phyloP scores from a whole-genome alignment of 164 flowering plant genomes.

The Berberis thunbergii region DNA sequence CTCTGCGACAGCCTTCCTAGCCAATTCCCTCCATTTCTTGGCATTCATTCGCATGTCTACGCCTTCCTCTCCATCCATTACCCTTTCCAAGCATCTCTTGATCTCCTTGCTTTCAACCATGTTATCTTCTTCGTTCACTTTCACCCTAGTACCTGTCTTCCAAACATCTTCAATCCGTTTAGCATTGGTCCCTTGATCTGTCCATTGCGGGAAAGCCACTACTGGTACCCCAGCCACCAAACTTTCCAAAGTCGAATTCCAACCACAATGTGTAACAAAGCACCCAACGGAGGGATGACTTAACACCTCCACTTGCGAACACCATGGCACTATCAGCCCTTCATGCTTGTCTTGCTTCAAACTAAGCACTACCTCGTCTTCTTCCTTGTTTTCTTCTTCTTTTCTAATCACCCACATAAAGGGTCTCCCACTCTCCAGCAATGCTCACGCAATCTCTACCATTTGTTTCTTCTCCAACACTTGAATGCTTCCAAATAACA shows the following conservation, averaged over 20 bases:
- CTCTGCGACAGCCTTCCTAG: no score
- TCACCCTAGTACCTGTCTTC: constrained; percentile 38
- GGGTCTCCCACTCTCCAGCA: constrained; percentile 17
- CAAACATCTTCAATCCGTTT: constrained; percentile 52
- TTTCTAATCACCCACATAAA: constrained; percentile 40
- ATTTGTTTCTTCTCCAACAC: constrained; percentile 17
- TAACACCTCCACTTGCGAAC: constrained; percentile 48
- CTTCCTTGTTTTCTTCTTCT: constrained; percentile 3
- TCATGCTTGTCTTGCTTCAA: constrained; percentile 1
- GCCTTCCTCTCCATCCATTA: constrained; percentile 32
- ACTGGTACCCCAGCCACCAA: constrained; percentile 37
- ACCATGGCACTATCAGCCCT: constrained; percentile 48
- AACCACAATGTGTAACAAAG: no score
- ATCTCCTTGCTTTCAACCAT: constrained; percentile 40
- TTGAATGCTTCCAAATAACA: constrained; percentile 1
- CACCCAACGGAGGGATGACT: constrained; percentile 32
- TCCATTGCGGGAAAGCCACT: constrained; percentile 40
- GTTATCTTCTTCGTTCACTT: constrained; percentile 16
- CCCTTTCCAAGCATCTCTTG: constrained; percentile 38
- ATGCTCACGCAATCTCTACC: constrained; percentile 28
- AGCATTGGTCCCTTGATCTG: constrained; percentile 16
- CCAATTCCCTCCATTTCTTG: no score
- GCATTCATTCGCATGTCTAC: constrained; percentile 24
- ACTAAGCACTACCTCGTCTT: neutral
- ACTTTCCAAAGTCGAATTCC: no score